Evolutionary conservation across 306 rosid genomes (phyloP).

Genomic region (Prunus armeniaca): DNA sequence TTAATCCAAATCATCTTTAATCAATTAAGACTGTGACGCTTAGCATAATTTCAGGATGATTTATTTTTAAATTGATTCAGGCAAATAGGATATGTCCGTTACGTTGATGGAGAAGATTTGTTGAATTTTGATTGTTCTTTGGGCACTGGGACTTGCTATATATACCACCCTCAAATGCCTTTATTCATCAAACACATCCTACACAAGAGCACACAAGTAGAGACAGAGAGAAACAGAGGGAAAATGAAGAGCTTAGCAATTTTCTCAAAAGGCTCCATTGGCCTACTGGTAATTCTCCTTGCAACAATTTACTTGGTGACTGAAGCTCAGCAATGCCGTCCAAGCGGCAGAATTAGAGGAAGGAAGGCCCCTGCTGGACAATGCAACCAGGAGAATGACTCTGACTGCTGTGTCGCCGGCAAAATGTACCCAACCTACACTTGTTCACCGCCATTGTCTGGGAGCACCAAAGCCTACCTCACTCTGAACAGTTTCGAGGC

Average conservation of each 20-base stretch:
- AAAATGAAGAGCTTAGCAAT: conserved; percentile 12
- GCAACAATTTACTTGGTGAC: background rate
- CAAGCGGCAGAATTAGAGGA: conserved; percentile 23
- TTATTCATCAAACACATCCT: background rate
- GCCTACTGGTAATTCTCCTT: background rate
- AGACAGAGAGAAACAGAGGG: background rate
- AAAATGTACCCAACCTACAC: conserved; percentile 28
- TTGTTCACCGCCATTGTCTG: conserved; percentile 35
- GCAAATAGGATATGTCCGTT: background rate
- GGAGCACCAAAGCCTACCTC: conserved; percentile 34
- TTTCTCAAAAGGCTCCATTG: background rate
- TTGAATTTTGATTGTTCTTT: background rate
- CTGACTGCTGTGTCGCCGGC: conserved; percentile 28
- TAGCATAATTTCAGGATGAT: no score
- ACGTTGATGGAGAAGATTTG: background rate
- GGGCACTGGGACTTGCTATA: background rate
- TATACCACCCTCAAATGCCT: background rate
- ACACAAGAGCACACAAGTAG: background rate
- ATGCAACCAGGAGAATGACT: conserved; percentile 22
- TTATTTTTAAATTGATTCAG: no score
- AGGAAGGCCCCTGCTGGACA: conserved; percentile 24
- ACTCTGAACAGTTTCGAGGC: conserved; percentile 40
- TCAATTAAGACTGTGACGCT: background rate
- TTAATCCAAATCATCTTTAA: background rate
- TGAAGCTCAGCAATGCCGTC: conserved; percentile 22